Base-by-base conservation (phyloP, 2,329 filamentous ascomycete species). In the Dothideomycetes sp. region DNA sequence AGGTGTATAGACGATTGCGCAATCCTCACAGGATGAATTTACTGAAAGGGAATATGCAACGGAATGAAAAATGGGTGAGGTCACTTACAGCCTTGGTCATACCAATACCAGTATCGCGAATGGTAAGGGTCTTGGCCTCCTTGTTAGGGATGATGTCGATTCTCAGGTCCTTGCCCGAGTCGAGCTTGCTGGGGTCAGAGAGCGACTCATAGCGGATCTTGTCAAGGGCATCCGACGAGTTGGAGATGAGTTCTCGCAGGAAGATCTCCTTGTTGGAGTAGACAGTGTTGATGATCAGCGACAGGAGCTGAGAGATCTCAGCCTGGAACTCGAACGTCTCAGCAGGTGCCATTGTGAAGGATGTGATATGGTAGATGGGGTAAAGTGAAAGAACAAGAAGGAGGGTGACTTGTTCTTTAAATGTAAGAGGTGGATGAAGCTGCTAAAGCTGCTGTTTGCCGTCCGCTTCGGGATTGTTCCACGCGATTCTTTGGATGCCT, bases 261-360 rank as follows among this genome's bases (percentile, higher is more conserved):
- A 98, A 98, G 65, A 98, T 96, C 73, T 96, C 91, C 79, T 98
- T 98, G 83, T 98, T 98, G 57, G 88, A 95, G 79, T 96, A 98
- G 74, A 98, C 91, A 53, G 91, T 96, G 84, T 98, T 98, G 79
- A 98, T 98, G 72, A 98, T 98, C 66, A 98, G 84, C 56, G 82
- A 87, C 64, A 98, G 84, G 53, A 98, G 85, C 85, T 98, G 91
- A 84, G 89, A 96, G 66, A 98, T 98, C 84, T 98, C 91, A 83
- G 91, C 91, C 83, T 98, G 91, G 77, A 96, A 98, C 83, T 96
- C 89, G 74, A 98, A 98, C 56, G 88, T 95, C 76, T 96, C 88
- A 53, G 64, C 58, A 68, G 86, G 70, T n/a, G n/a, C n/a, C 85
- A 94, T 94, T 65, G 65, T 84, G 52, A 53, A 51, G 52, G 51